These are phyloP conservation scores for Daucus carota DNA, from an alignment of 129 eudicot species.

Conservation along the genomic window DNA sequence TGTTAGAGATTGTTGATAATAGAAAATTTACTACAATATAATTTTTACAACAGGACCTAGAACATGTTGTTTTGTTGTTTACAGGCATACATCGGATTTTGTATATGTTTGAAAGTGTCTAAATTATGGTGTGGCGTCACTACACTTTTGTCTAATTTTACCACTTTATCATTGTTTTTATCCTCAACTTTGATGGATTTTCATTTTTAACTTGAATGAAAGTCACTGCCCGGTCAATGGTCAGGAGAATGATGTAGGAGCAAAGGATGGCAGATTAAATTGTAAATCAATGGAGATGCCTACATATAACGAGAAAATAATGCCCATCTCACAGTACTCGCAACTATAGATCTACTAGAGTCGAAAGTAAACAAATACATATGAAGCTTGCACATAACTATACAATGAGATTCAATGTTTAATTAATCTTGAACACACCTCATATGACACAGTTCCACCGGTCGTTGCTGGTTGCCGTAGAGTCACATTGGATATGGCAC, in stretches of 20 bases:
- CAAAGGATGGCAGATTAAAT: background rate
- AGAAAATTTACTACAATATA: too few relatives aligned
- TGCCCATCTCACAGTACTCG: background rate
- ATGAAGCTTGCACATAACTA: background rate
- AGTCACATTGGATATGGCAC: conserved; percentile 73
- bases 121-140: background rate
- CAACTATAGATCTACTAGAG: background rate
- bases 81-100: background rate
- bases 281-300: background rate
- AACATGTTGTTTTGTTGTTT: background rate
- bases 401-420: background rate
- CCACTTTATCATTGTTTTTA: too few relatives aligned
- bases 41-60: background rate
- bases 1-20: background rate
- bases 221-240: background rate
- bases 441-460: conserved; percentile 74
- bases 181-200: background rate
- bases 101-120: background rate
- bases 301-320: background rate
- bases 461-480: conserved; percentile 86
- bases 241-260: background rate
- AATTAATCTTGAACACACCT: conserved; percentile 39
- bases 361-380: background rate
- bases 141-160: background rate
- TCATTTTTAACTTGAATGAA: too few relatives aligned